These are phyloP conservation scores for Suhomyces terraborum DNA, from an alignment of 1,139 yeast species.

Conservation along the genomic window DNA sequence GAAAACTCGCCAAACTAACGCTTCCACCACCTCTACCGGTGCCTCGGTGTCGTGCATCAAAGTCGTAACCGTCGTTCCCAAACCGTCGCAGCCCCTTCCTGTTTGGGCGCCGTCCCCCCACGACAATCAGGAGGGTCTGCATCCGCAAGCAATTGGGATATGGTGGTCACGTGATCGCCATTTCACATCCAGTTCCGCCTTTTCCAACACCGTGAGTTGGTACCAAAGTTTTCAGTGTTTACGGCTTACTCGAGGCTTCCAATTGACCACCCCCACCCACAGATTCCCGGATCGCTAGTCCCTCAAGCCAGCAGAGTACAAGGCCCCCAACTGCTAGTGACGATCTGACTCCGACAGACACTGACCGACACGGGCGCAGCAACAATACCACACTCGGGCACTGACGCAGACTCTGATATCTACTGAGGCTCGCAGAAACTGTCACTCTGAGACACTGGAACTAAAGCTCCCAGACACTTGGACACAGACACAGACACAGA, in stretches of 20 bases:
- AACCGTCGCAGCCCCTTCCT: conserved; percentile 6
- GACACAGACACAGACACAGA: too few relatives aligned
- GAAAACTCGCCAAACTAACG: too few relatives aligned
- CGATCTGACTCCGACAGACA: too few relatives aligned
- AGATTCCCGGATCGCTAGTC: too few relatives aligned
- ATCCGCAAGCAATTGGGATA: conserved; percentile 3
- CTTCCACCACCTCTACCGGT: not conserved
- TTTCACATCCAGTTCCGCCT: conserved; percentile 1
- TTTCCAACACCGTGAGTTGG: conserved; percentile 7
- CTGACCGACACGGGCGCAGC: too few relatives aligned
- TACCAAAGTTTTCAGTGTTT: conserved; percentile 11
- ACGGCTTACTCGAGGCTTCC: conserved; percentile 7
- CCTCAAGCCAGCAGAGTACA: too few relatives aligned
- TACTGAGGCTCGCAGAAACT: too few relatives aligned
- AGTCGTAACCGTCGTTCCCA: conserved; percentile 5
- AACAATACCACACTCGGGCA: too few relatives aligned
- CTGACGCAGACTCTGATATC: too few relatives aligned
- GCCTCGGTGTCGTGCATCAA: not conserved
- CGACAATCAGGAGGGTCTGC: conserved; percentile 1
- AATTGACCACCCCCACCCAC: conserved; percentile 3
- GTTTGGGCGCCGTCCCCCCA: conserved; percentile 4
- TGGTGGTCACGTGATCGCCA: conserved; percentile 4
- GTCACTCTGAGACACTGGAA: too few relatives aligned
- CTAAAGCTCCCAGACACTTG: too few relatives aligned
- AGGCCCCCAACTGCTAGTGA: too few relatives aligned